These are phyloP conservation scores for Aphanomyces euteiches DNA, from an alignment of 352 stramenopile species.

Conservation along the genomic window DNA sequence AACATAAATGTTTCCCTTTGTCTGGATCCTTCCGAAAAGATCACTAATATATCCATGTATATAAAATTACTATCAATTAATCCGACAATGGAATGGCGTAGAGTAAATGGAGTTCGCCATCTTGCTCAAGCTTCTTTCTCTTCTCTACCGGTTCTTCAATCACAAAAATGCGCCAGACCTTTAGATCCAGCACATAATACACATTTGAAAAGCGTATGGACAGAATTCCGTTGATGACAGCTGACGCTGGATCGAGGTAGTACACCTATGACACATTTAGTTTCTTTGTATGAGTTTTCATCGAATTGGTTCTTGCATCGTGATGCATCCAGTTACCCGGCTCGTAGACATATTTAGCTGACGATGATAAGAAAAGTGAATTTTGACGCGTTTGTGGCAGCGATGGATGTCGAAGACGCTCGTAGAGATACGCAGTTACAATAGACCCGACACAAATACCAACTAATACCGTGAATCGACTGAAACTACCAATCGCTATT, in stretches of 20 bases:
- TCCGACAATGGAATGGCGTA: neutral
- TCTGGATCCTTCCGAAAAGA: too few relatives aligned
- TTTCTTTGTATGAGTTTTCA: neutral
- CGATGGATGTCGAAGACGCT: neutral
- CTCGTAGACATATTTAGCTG: slow-evolving; percentile 5
- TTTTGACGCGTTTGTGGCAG: neutral
- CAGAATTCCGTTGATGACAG: slow-evolving; percentile 13
- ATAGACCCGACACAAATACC: neutral
- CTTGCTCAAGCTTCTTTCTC: neutral
- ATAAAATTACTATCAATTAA: too few relatives aligned
- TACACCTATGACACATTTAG: neutral
- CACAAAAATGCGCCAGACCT: neutral
- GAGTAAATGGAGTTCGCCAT: neutral
- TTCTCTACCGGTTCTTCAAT: neutral
- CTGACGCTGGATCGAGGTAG: slow-evolving; percentile 19
- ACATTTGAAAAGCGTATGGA: neutral
- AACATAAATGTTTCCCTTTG: too few relatives aligned
- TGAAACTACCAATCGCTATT: slow-evolving; percentile 7
- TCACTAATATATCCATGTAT: too few relatives aligned
- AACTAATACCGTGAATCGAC: neutral
- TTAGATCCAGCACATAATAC: slow-evolving; percentile 19
- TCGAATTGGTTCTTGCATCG: neutral
- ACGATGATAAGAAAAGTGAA: neutral
- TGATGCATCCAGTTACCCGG: neutral
- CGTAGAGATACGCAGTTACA: neutral